A percentile compares a stretch with the other conserved stretches of the same genome.
Conservation (phyloP, 495 filamentous ascomycete species). For the Poronia punctata region DNA sequence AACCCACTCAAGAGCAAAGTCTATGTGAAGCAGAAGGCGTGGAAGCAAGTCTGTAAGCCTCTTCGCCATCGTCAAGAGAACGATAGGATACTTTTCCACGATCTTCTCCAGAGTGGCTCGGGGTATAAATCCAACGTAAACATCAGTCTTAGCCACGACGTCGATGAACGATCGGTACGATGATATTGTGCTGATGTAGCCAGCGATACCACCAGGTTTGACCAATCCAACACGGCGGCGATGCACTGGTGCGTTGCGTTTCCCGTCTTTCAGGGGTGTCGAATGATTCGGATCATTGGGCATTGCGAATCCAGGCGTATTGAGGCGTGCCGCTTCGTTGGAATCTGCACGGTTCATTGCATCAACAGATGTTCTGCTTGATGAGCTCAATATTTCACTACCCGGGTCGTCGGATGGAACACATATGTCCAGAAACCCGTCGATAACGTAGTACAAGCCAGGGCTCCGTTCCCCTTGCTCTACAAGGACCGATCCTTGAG, state of each 20-base stretch:
- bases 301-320: slow-evolving; percentile 12
- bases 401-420: slow-evolving; percentile 30
- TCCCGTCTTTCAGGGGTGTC: slow-evolving; percentile 10
- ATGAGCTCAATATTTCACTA: slow-evolving; percentile 28
- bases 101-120: slow-evolving; percentile 80
- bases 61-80: slow-evolving; percentile 92
- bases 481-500: slow-evolving; percentile 88
- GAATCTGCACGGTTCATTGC: slow-evolving; percentile 29
- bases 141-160: slow-evolving; percentile 94
- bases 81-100: slow-evolving; percentile 85
- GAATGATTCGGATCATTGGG: slow-evolving; percentile 10
- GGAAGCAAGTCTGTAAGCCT: slow-evolving; percentile 82
- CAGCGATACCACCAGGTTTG: slow-evolving; percentile 90
- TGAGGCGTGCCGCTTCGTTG: slow-evolving; percentile 16
- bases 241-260: slow-evolving; percentile 13
- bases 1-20: slow-evolving; percentile 97
- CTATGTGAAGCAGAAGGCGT: slow-evolving; percentile 89
- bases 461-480: slow-evolving; percentile 95
- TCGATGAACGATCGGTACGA: slow-evolving; percentile 95
- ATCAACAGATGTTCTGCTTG: slow-evolving; percentile 25
- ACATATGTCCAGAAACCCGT: slow-evolving; percentile 92
- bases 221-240: slow-evolving; percentile 75
- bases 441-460: slow-evolving; percentile 94
- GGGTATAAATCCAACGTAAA: slow-evolving; percentile 94
- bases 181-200: slow-evolving; percentile 87